Evolutionary conservation across 768 basidiomycete species (phyloP).

Genomic region (Mycena galopus): DNA sequence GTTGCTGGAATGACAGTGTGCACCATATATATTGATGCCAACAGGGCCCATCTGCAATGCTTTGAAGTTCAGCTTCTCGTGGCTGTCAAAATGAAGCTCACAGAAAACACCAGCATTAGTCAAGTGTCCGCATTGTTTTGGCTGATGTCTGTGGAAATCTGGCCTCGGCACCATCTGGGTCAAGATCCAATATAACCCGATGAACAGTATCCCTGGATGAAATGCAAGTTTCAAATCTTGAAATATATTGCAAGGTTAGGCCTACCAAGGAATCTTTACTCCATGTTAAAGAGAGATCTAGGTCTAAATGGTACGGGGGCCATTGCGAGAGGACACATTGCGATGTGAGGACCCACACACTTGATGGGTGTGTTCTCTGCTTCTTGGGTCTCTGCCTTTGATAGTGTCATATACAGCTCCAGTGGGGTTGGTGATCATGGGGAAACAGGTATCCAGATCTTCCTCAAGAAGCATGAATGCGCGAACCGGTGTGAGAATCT

Average conservation of each 20-base stretch:
- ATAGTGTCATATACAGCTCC: too few relatives aligned
- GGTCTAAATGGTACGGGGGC: conserved; percentile 5
- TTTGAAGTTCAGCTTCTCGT: conserved; percentile 5
- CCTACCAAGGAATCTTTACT: conserved; percentile 5
- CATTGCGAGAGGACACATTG: conserved; percentile 1
- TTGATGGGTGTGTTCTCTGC: too few relatives aligned
- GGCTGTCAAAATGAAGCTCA: neutral
- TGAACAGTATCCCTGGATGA: neutral
- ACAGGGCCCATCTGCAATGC: conserved; percentile 1
- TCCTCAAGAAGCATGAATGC: too few relatives aligned
- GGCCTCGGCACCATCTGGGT: too few relatives aligned
- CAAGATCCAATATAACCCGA: conserved; percentile 9
- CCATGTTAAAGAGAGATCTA: neutral
- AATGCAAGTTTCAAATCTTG: neutral
- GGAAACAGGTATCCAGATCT: too few relatives aligned
- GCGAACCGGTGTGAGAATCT: too few relatives aligned
- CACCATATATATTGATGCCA: conserved; percentile 4
- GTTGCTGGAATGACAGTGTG: conserved; percentile 3
- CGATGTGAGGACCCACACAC: too few relatives aligned
- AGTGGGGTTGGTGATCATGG: too few relatives aligned
- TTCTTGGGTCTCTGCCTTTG: too few relatives aligned
- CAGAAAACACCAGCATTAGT: neutral
- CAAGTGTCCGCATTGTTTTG: too few relatives aligned
- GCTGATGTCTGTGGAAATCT: too few relatives aligned
- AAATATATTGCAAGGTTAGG: neutral